Evolutionary conservation across 2,329 filamentous ascomycete species (phyloP), one percentile per base, ranked within the genome.

Genomic region (Fusarium verticillioides): DNA sequence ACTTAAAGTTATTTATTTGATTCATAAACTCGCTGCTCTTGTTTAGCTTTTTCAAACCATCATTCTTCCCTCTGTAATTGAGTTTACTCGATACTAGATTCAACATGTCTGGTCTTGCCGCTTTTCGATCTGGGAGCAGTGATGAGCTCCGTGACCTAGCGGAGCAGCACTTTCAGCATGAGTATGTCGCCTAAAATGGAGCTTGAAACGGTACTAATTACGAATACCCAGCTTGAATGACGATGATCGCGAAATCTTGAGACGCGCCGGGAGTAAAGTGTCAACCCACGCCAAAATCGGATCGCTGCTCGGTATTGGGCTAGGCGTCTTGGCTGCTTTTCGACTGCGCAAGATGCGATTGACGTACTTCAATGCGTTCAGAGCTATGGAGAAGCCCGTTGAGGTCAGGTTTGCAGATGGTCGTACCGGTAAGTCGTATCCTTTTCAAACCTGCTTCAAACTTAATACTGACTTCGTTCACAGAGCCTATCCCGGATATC

Each of bases 341-440:
- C 21, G 60, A 28, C 36, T 66, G 2, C 42, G 63, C 15, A 49
- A 34, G 3, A 66, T 66, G 63, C 43, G 63, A 28, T 8, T 64
- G 49, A 10, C 63, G 5, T 66, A 66, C 42, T 66, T 66, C 8
- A 66, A 64, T 8, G 63, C 63, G 1, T 66, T 66, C 12, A 21
- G 49, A 37, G 63, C 63, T 0, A 39, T 64, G 63, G 63, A 66
- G 6, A 66, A 64, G 21, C 63, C 63, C 0, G 60, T 64, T 0
- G 49, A 39, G 11, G 60, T 66, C 1, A 39, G n/a, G 7, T 66
- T 66, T 7, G 63, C 60, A 2, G 60, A 66, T 15, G 63, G 63
- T 0, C 60, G 63, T 18, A 66, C 60, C 7, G 3, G 63, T 58
- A 34, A 4, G 63, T 42, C 23, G 19, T 12, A 3, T 3, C 7